Evolutionary conservation across 306 rosid species (phyloP), one percentile per base, ranked within the genome.

Genomic region (Comarum palustre): DNA sequence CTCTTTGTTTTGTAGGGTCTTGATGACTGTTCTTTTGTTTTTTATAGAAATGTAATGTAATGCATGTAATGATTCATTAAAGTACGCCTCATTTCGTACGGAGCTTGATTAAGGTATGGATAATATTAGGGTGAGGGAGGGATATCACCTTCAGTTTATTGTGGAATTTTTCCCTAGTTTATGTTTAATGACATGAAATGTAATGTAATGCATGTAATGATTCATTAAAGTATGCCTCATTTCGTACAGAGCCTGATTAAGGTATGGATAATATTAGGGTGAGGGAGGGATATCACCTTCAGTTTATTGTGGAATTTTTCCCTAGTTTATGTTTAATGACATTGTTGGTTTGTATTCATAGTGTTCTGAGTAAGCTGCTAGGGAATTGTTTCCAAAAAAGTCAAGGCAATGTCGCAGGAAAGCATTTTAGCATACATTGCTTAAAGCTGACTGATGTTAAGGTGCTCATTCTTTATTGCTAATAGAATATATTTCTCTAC

Each of bases 161-260:
- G 9, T 16, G 43, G 42, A 32, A 32, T 31, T 6, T 62, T 1
- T 17, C 14, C 5, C 2, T 6, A 16, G 15, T 32, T 42, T 42
- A 39, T 75, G 68, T 51, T 76, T 73, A 25, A 75, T 75, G 42
- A 68, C 54, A 50, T 25, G 25, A 57, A 11, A 5, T 57, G 39
- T 4, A 68, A 43, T 46, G 42, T 24, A 46, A 43, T 41, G 68
- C 98, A 63, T 93, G 98, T 74, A 84, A 86, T 62, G 96, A 94
- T 85, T 89, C 95, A 2, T 79, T 90, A 75, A 89, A 89, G 82
- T 94, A 94, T 79, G 78, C 98, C 62, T 89, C 92, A 47, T 77
- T 94, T 52, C 95, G 96, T 58, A 97, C 97, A 0, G 98, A 89
- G 71, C 97, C 97, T 4, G 98, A 94, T 72, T 91, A 71, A 94